phyloP scores from a whole-genome alignment of 352 stramenopile genomes.

The Globisporangium splendens region DNA sequence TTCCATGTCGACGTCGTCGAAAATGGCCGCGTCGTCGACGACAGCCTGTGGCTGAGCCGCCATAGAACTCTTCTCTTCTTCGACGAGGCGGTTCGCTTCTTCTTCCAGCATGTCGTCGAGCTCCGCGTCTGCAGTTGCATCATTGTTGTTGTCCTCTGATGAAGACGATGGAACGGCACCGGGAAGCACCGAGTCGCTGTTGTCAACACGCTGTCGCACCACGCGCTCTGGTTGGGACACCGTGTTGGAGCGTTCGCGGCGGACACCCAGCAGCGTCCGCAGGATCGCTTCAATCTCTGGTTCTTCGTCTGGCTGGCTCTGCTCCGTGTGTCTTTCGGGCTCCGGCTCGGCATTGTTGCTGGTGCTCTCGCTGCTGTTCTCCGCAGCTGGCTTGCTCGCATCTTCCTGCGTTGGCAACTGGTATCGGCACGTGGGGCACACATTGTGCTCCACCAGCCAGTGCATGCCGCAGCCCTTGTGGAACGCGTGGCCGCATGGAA shows the following conservation, averaged over 20 bases:
- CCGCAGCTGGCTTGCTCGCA: constrained; percentile 7
- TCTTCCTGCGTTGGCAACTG: constrained; percentile 43
- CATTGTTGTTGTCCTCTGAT: constrained; percentile 13
- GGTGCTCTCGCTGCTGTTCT: constrained; percentile 9
- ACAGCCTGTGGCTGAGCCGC: neutral
- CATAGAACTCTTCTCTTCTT: constrained; percentile 31
- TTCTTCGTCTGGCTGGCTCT: constrained; percentile 18
- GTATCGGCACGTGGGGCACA: constrained; percentile 73
- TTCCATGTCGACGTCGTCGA: constrained; percentile 63
- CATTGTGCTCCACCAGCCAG: constrained; percentile 77
- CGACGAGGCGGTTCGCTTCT: constrained; percentile 53
- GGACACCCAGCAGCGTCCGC: constrained; percentile 24
- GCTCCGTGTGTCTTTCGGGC: neutral
- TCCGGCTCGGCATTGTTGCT: neutral
- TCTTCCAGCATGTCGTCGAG: constrained; percentile 61
- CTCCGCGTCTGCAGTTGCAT: constrained; percentile 29
- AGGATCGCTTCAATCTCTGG: constrained; percentile 22
- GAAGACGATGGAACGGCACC: constrained; percentile 6
- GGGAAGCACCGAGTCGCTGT: constrained; percentile 16
- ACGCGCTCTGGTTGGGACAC: constrained; percentile 25
- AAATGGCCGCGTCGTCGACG: constrained; percentile 30
- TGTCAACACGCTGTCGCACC: constrained; percentile 55
- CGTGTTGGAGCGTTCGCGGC: constrained; percentile 23
- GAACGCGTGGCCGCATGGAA: constrained; percentile 75
- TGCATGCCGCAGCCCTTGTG: constrained; percentile 75